Conservation (phyloP, 129 eudicot genomes). For the Logfia minima region DNA sequence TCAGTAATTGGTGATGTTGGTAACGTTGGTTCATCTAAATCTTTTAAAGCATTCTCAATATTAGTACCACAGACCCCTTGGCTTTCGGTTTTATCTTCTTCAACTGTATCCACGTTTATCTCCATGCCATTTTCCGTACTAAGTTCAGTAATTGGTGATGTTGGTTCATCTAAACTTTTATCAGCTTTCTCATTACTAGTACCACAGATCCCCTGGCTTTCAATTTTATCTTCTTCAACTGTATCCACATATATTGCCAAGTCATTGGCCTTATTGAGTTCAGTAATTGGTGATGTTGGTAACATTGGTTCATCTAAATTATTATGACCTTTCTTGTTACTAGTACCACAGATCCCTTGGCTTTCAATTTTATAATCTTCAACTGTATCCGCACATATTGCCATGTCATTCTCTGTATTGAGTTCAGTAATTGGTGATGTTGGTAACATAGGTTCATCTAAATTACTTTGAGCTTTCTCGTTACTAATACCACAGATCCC, state of each 20-base stretch:
- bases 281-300: slow-evolving; percentile 4
- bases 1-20: slow-evolving; percentile 22
- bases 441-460: background rate
- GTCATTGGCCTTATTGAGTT: slow-evolving; percentile 22
- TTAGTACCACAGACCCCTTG: background rate
- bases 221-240: slow-evolving; percentile 35
- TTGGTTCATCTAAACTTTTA: background rate
- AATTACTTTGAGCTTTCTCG: background rate
- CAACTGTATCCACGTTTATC: slow-evolving; percentile 31
- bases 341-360: slow-evolving; percentile 19
- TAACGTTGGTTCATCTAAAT: slow-evolving; percentile 21
- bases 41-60: no score
- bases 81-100: slow-evolving; percentile 36
- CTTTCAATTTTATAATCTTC: slow-evolving; percentile 38
- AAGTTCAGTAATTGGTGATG: slow-evolving; percentile 12
- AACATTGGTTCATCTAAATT: background rate
- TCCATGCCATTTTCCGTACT: slow-evolving; percentile 26
- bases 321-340: background rate
- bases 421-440: background rate
- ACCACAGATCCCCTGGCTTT: slow-evolving; percentile 16
- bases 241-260: slow-evolving; percentile 33
- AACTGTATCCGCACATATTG: slow-evolving; percentile 30
- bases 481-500: slow-evolving; percentile 17
- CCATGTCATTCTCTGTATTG: slow-evolving; percentile 17
- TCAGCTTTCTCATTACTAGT: background rate